Evolutionary conservation across 352 stramenopile species (phyloP).

Genomic region (Pythium plurisporium): DNA sequence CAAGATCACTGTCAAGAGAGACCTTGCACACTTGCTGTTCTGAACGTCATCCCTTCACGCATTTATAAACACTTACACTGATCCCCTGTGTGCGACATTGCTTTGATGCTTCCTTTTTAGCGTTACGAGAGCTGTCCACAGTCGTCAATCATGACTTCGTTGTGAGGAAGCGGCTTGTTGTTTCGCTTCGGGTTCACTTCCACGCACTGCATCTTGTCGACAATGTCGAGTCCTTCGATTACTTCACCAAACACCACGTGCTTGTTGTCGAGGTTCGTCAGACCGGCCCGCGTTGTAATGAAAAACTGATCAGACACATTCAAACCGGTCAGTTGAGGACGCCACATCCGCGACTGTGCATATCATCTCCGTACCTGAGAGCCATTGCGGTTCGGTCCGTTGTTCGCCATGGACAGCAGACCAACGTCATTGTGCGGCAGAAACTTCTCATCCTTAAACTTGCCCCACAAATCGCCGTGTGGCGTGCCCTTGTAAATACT

Average conservation of each 20-base stretch:
- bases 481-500: constrained; percentile 73
- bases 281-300: constrained; percentile 60
- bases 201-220: constrained; percentile 65
- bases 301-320: constrained; percentile 52
- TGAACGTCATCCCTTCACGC: constrained; percentile 13
- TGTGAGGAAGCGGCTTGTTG: constrained; percentile 41
- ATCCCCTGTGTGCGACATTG: not conserved
- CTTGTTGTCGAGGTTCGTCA: constrained; percentile 89
- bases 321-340: too few species aligned
- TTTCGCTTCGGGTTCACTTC: constrained; percentile 46
- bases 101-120: not conserved
- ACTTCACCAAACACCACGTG: constrained; percentile 97
- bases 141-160: constrained; percentile 60
- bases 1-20: constrained; percentile 57
- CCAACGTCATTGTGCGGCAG: constrained; percentile 65
- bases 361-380: constrained; percentile 72
- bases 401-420: constrained; percentile 81
- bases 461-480: constrained; percentile 70
- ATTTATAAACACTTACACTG: constrained; percentile 2
- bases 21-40: constrained; percentile 62
- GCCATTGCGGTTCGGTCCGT: constrained; percentile 65
- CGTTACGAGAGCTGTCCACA: constrained; percentile 48
- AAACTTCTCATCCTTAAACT: constrained; percentile 83
- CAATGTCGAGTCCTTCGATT: constrained; percentile 69
- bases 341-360: too few species aligned